Percentiles rank a stretch among this genome's conserved stretches.
Conservation (phyloP, 2,329 filamentous ascomycete species). For the Stachybotrys chlorohalonatus region DNA sequence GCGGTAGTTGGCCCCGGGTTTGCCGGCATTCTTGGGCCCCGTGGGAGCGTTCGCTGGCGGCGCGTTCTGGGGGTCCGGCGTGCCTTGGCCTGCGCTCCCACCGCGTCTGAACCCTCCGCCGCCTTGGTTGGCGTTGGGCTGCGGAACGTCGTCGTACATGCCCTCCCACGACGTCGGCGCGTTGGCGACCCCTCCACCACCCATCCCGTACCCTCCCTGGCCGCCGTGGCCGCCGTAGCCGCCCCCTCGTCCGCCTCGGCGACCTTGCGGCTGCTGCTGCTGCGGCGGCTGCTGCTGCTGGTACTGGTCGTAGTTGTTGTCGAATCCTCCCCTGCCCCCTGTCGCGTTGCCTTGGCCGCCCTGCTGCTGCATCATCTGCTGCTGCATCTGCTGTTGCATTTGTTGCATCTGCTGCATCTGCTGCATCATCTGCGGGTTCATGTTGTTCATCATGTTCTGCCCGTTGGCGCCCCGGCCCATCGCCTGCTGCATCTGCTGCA, state of each 20-base stretch:
- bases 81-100: constrained; percentile 32
- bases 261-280: constrained; percentile 18
- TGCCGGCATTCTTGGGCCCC: constrained; percentile 89
- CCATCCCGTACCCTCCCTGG: constrained; percentile 24
- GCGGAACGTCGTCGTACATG: constrained; percentile 94
- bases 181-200: constrained; percentile 35
- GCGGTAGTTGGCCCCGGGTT: constrained; percentile 85
- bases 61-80: constrained; percentile 33
- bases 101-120: constrained; percentile 28
- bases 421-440: constrained; percentile 48
- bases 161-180: constrained; percentile 89
- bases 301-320: constrained; percentile 24
- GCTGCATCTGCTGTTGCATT: constrained; percentile 31
- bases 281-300: constrained; percentile 41
- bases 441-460: constrained; percentile 31
- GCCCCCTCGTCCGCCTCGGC: constrained; percentile 20
- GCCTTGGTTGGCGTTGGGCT: constrained; percentile 53
- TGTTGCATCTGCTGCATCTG: constrained; percentile 42
- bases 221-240: constrained; percentile 17
- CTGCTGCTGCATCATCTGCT: constrained; percentile 24
- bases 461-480: constrained; percentile 31
- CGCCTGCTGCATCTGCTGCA: constrained; percentile 60
- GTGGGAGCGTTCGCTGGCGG: constrained; percentile 64
- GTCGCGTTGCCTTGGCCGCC: constrained; percentile 8
- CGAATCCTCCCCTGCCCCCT: constrained; percentile 18